Conservation (phyloP, 768 basidiomycete species). For the Termitomyces sp. region DNA sequence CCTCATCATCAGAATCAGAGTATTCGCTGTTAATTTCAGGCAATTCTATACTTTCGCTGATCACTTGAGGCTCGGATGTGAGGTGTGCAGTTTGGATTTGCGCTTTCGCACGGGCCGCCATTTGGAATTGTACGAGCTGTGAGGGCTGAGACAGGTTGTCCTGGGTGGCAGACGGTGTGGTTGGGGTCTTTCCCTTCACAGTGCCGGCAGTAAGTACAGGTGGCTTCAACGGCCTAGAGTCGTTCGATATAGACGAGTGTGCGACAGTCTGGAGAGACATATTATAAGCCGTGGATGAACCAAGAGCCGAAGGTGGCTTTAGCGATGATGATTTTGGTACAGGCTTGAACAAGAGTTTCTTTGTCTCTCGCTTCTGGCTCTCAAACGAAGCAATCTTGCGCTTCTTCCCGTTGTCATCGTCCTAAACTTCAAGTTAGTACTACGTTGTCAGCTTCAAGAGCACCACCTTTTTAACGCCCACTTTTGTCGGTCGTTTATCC, state of each 20-base stretch:
- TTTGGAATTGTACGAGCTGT: conserved; percentile 56
- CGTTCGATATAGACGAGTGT: conserved; percentile 24
- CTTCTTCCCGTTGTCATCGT: conserved; percentile 70
- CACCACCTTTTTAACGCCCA: conserved; percentile 51
- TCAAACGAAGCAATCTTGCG: conserved; percentile 51
- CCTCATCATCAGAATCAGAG: conserved; percentile 93
- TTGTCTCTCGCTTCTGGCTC: conserved; percentile 52
- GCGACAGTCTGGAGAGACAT: conserved; percentile 24
- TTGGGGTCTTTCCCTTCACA: conserved; percentile 45
- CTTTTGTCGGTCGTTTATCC: conserved; percentile 59
- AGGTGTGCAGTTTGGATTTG: conserved; percentile 57
- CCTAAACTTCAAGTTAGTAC: conserved; percentile 27
- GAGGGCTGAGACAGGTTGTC: conserved; percentile 57
- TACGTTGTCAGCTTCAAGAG: background rate
- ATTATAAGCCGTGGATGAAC: conserved; percentile 35
- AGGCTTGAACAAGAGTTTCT: conserved; percentile 53
- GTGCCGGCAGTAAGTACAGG: conserved; percentile 7
- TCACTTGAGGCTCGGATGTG: conserved; percentile 35
- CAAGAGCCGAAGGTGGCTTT: conserved; percentile 31
- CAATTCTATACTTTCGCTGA: conserved; percentile 82
- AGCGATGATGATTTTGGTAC: conserved; percentile 37
- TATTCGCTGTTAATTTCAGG: conserved; percentile 97
- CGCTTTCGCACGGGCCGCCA: conserved; percentile 67
- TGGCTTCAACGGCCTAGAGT: conserved; percentile 28
- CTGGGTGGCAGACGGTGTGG: conserved; percentile 27